Percentiles rank a stretch among this genome's conserved stretches.
phyloP scores from a whole-genome alignment of 352 stramenopile species.

The Thalassiosira mediterranea region DNA sequence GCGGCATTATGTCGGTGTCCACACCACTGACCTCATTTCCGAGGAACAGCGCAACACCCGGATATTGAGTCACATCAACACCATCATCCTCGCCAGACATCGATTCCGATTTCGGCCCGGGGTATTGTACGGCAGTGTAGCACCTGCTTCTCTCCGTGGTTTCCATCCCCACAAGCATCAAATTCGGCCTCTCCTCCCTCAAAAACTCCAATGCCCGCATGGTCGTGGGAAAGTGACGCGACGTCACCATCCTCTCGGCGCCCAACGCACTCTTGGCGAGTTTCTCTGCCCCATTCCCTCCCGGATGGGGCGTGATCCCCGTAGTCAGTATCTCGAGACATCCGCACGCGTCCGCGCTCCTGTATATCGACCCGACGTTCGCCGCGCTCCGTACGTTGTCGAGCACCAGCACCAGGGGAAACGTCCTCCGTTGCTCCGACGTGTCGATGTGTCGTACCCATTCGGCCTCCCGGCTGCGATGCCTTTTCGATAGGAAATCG shows the following conservation, averaged over 20 bases:
- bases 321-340: conserved; percentile 66
- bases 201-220: conserved; percentile 64
- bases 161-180: conserved; percentile 77
- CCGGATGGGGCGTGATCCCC: conserved; percentile 80
- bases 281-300: conserved; percentile 76
- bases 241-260: conserved; percentile 66
- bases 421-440: conserved; percentile 39
- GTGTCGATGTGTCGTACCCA: conserved; percentile 76
- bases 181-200: conserved; percentile 38
- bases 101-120: conserved; percentile 1
- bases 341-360: conserved; percentile 74
- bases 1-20: conserved; percentile 64
- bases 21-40: conserved; percentile 83
- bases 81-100: conserved; percentile 18
- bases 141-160: conserved; percentile 71
- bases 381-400: conserved; percentile 83
- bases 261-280: conserved; percentile 78
- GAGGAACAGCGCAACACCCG: conserved; percentile 69
- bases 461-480: conserved; percentile 67
- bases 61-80: neutral
- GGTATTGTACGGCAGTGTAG: conserved; percentile 70
- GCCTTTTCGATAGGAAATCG: conserved; percentile 77
- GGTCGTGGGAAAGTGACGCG: conserved; percentile 74
- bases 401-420: conserved; percentile 79
- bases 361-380: conserved; percentile 83